Evolutionary conservation across 768 basidiomycete genomes (phyloP).

Genomic region (Collybia nuda): DNA sequence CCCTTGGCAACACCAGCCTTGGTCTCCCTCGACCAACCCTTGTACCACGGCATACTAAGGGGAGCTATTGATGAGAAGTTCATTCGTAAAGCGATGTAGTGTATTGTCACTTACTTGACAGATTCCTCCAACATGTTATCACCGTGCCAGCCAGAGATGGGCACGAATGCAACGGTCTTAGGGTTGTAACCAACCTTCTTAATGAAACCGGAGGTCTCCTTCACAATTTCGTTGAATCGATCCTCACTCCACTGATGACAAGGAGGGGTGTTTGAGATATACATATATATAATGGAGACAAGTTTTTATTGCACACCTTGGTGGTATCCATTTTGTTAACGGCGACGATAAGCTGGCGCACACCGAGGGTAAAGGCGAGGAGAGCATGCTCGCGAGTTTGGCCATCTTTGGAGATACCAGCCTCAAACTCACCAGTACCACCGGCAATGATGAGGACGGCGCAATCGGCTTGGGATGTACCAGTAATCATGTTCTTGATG

Average conservation of each 20-base stretch:
- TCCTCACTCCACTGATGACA: conserved; percentile 99
- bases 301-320: conserved; percentile 54
- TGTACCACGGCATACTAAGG: conserved; percentile 96
- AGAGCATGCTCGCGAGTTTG: conserved; percentile 99
- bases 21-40: conserved; percentile 98
- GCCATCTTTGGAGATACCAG: conserved; percentile 99
- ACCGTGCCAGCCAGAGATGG: conserved; percentile 99
- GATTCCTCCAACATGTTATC: conserved; percentile 99
- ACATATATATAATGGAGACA: not conserved
- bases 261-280: conserved; percentile 6
- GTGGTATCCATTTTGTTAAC: conserved; percentile 99
- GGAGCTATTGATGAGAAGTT: conserved; percentile 8
- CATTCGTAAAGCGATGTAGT: conserved; percentile 6
- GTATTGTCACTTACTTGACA: conserved; percentile 60
- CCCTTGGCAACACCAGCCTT: conserved; percentile 94
- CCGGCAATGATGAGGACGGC: conserved; percentile 99
- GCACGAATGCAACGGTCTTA: conserved; percentile 96
- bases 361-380: conserved; percentile 99
- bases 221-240: conserved; percentile 99
- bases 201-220: conserved; percentile 97
- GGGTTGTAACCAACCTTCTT: conserved; percentile 99
- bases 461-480: conserved; percentile 99
- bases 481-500: conserved; percentile 99
- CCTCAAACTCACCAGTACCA: conserved; percentile 99
- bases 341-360: conserved; percentile 99